A percentile compares a stretch with the other conserved stretches of the same genome.
Conservation (phyloP, 2,329 filamentous ascomycete genomes). For the Penicillium crustosum region DNA sequence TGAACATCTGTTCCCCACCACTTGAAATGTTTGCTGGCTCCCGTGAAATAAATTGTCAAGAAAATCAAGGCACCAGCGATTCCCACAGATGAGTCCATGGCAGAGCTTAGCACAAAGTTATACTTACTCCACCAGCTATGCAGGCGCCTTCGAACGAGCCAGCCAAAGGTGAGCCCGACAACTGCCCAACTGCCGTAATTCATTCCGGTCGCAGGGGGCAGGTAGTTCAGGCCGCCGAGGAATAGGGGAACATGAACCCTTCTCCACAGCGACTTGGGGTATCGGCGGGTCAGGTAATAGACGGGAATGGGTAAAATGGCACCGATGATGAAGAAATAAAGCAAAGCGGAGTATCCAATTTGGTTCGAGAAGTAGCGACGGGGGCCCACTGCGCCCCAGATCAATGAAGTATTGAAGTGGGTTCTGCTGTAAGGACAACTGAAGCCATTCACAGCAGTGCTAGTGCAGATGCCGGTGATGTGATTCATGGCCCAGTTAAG, state of each 20-base stretch:
- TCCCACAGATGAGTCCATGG: slow-evolving; percentile 52
- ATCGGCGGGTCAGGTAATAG: slow-evolving; percentile 57
- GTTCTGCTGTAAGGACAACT: slow-evolving; percentile 55
- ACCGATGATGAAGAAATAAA: slow-evolving; percentile 69
- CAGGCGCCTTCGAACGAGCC: slow-evolving; percentile 59
- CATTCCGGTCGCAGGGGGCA: slow-evolving; percentile 66
- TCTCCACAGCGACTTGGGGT: slow-evolving; percentile 59
- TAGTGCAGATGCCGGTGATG: slow-evolving; percentile 50
- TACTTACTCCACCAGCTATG: slow-evolving; percentile 71
- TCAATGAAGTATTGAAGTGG: slow-evolving; percentile 66
- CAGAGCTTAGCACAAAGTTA: slow-evolving; percentile 70
- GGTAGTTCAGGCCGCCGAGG: slow-evolving; percentile 59
- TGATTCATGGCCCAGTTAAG: slow-evolving; percentile 48
- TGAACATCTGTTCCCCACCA: slow-evolving; percentile 32
- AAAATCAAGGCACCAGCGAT: slow-evolving; percentile 31
- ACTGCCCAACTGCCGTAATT: slow-evolving; percentile 68
- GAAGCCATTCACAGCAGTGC: slow-evolving; percentile 58
- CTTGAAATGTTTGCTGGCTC: slow-evolving; percentile 20
- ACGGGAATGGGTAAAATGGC: slow-evolving; percentile 59
- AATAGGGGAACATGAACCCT: slow-evolving; percentile 66
- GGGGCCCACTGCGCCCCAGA: slow-evolving; percentile 70
- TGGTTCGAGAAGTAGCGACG: slow-evolving; percentile 62
- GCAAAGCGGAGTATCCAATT: slow-evolving; percentile 60
- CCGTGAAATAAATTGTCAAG: slow-evolving; percentile 29
- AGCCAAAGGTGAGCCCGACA: slow-evolving; percentile 65